Evolutionary conservation across 2,329 filamentous ascomycete genomes (phyloP), one percentile per base, ranked within the genome.

Genomic region (Dactylonectria macrodidyma): DNA sequence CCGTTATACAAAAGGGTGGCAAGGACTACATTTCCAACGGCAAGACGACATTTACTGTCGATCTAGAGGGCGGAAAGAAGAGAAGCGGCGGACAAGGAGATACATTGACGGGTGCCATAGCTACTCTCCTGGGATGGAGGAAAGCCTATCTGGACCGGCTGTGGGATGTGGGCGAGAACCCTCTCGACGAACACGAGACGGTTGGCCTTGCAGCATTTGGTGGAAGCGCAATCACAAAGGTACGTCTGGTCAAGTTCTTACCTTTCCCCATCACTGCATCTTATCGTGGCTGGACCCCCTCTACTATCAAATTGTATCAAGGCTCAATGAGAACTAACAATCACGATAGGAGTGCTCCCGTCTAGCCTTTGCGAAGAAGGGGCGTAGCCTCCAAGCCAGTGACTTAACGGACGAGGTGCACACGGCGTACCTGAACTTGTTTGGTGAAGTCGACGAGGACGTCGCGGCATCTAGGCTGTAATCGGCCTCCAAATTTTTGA

Each of bases 61-160:
- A 97, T 73, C 82, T 95, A 3, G 83, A 90, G 76, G 96, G 96
- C 9, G 95, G 95, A 1, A 82, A 90, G 80, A 99, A 99, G 88
- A 87, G 96, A 71, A 95, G 93, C 65, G 96, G 95, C 55, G 96
- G 96, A 0, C 96, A 99, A 82, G 96, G 96, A 2, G 96, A 99
- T 82, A 98, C 96, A 4, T 84, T 99, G 72, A 98, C 96, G 0
- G 96, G 96, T 1, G 91, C 91, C 38, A 84, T 99, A 71, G 96
- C 93, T 1, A 98, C 96, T 3, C 90, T 99, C 73, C 82, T 98
- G 71, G 95, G 90, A 1, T 99, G 95, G 91, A 88, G 95, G 68
- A 91, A 91, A 79, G 94, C 94, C 24, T 99, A 99, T 80, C 85
- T 94, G 61, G 93, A 97, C 65, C 86, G 87, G 33, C 81, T 98